phyloP scores from a whole-genome alignment of 441 rosid genomes.

The Gossypium davidsonii region DNA sequence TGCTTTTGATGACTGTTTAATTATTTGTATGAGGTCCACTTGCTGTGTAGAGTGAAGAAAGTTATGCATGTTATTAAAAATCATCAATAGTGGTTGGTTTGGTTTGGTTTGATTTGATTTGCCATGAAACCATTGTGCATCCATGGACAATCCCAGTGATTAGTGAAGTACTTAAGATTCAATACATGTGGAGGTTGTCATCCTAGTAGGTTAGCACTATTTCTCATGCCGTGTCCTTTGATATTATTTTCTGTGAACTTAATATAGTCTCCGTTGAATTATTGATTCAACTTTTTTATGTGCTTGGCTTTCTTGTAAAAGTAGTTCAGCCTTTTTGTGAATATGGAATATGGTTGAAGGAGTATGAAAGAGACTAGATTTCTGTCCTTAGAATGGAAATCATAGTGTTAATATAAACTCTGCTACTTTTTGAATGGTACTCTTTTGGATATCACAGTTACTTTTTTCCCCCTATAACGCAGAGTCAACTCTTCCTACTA shows the following conservation, averaged over 20 bases:
- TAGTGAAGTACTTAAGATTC: not conserved
- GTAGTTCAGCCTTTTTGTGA: not conserved
- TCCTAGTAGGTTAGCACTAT: not conserved
- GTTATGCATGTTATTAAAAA: not conserved
- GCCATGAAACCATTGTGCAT: not conserved
- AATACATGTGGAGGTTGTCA: not conserved
- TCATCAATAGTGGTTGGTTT: not conserved
- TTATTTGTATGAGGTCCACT: not conserved
- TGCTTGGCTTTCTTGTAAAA: not conserved
- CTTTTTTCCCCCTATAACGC: constrained; percentile 17
- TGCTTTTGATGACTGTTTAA: not conserved
- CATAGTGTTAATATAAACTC: not conserved
- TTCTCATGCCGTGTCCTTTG: not conserved
- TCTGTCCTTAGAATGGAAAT: not conserved
- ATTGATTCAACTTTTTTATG: not conserved
- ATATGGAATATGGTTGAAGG: not conserved
- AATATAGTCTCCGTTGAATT: not conserved
- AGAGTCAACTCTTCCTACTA: constrained; percentile 94
- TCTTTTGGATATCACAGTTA: not conserved
- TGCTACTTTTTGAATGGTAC: constrained; percentile 3
- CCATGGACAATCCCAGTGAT: not conserved
- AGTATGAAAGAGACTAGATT: not conserved
- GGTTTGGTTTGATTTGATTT: not conserved
- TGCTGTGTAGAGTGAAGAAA: not conserved
- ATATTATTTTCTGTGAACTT: not conserved